Evolutionary conservation across 1,139 yeast genomes (phyloP), one percentile per base, ranked within the genome.

Genomic region (Magnusiomyces fungicola): DNA sequence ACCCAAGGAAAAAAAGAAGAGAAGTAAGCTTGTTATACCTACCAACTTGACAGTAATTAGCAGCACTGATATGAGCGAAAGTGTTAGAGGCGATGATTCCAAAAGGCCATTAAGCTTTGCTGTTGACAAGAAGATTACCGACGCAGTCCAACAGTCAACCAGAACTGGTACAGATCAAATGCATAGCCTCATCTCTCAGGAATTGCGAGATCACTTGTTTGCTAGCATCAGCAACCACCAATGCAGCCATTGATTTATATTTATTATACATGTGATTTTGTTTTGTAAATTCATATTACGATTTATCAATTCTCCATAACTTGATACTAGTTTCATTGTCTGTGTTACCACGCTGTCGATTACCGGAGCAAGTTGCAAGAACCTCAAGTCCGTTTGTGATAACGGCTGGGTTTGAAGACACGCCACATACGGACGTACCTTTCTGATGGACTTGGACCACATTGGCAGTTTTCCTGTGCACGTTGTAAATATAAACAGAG

Each of bases 151-250:
- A 27, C 63, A 61, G 38, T 56, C 63, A 6, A 50, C 55, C 24
- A 61, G 59, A 48, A 56, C 65, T 32, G 64, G 64, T 6, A 56
- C 60, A 9, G 68, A 66, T 38, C 68, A 65, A 50, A 54, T 65
- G 22, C 66, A 63, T 43, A 69, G 68, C 1, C 52, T 66, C 38
- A 52, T 65, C 39, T 56, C 64, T 23, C 56, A 62, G 27, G 60
- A 61, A 40, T 53, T 64, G 19, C 58, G 61, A 43, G 57, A 54
- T 29, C 52, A 57, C 36, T 48, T 62, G 45, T 62, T 62, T 52
- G 53, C 44, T 21, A 50, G 42, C 37, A 49, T 50, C 10, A 25
- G 46, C 24, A 41, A 32, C 23, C 54, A 50, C 22, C 32, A 45
- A 22, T n/a, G 36, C 30, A 27, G 12, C 30, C 12, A 7, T 27